Conservation (phyloP, 495 filamentous ascomycete genomes). For the Penicillium egyptiacum region DNA sequence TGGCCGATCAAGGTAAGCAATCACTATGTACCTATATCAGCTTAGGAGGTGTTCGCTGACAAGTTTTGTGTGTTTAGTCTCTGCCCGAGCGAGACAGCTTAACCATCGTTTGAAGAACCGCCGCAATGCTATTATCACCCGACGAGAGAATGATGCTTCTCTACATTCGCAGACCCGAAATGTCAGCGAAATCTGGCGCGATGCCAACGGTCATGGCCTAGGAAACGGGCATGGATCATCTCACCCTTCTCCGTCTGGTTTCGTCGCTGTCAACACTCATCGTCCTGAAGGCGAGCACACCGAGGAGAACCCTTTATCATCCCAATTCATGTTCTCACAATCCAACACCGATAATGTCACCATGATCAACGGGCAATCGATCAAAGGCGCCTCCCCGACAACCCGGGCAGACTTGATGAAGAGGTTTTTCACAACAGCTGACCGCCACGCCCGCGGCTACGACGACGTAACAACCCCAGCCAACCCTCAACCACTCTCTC, state of each 20-base stretch:
- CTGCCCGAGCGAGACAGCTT: conserved; percentile 74
- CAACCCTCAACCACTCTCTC: conserved; percentile 34
- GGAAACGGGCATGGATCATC: conserved; percentile 33
- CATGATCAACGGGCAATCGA: conserved; percentile 51
- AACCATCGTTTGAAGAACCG: conserved; percentile 79
- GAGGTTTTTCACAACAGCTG: conserved; percentile 58
- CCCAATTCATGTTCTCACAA: conserved; percentile 46
- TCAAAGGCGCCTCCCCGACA: conserved; percentile 54
- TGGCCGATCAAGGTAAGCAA: conserved; percentile 72
- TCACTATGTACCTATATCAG: not conserved
- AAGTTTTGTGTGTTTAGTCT: conserved; percentile 49
- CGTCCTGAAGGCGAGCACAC: conserved; percentile 34
- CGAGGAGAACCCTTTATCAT: conserved; percentile 36
- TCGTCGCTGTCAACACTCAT: conserved; percentile 58
- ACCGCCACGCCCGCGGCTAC: conserved; percentile 45
- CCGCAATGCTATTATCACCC: conserved; percentile 65
- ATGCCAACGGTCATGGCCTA: conserved; percentile 30
- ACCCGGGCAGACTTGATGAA: conserved; percentile 54
- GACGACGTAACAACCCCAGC: conserved; percentile 31
- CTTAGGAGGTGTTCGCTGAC: not conserved
- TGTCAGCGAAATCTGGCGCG: conserved; percentile 40
- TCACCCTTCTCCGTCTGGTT: conserved; percentile 48
- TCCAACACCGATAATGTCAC: conserved; percentile 48
- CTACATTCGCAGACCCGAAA: conserved; percentile 35
- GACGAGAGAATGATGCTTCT: conserved; percentile 52